Percentiles rank a stretch among this genome's conserved stretches.
These are phyloP conservation scores for Podospora pseudoanserina DNA, from an alignment of 495 filamentous ascomycete species.

Conservation along the genomic window DNA sequence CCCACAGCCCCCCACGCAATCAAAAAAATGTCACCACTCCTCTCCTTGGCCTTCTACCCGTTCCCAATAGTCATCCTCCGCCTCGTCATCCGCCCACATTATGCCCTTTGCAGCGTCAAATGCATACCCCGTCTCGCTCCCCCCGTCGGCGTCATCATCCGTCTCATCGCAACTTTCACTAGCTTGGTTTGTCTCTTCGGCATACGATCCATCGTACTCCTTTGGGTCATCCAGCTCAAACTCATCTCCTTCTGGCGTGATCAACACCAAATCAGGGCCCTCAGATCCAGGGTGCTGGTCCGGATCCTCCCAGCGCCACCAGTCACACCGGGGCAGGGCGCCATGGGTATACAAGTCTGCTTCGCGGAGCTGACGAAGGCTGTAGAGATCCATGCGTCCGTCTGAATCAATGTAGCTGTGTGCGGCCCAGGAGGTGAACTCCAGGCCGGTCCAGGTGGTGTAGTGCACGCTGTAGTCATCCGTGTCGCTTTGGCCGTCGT, in stretches of 20 bases:
- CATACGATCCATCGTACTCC: background rate
- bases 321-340: background rate
- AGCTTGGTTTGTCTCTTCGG: background rate
- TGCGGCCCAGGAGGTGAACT: background rate
- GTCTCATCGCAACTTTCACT: background rate
- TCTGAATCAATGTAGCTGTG: background rate
- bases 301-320: background rate
- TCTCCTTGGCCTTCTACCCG: background rate
- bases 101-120: background rate
- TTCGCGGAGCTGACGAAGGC: background rate
- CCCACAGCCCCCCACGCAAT: background rate
- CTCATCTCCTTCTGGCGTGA: slow-evolving; percentile 5
- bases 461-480: background rate
- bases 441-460: slow-evolving; percentile 11
- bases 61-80: background rate
- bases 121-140: background rate
- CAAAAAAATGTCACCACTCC: background rate
- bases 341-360: background rate
- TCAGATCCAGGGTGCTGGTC: background rate
- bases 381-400: background rate
- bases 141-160: background rate
- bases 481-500: background rate
- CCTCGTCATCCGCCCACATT: background rate
- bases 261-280: background rate
- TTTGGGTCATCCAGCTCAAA: slow-evolving; percentile 3